Percentiles rank a stretch among this genome's conserved stretches.
Evolutionary conservation across 2,329 filamentous ascomycete species (phyloP).

Genomic region (Curvularia sp.): DNA sequence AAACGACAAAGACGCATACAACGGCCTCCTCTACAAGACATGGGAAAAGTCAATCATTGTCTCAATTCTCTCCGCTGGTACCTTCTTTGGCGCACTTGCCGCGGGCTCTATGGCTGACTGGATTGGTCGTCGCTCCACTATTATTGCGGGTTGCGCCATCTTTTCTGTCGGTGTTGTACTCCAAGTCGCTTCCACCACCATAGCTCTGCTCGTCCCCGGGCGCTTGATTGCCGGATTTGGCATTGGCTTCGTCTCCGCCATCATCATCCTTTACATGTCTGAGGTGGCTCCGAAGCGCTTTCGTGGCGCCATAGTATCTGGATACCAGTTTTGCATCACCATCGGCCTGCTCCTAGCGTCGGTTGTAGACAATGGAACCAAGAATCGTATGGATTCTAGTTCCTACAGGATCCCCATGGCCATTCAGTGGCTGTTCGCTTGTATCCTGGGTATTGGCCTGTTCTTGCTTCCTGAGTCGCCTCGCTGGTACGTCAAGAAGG

Average conservation of each 20-base stretch:
- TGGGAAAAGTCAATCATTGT: constrained; percentile 75
- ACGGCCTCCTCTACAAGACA: constrained; percentile 45
- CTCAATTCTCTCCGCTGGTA: constrained; percentile 82
- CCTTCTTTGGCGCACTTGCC: constrained; percentile 77
- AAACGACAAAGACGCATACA: constrained; percentile 50
- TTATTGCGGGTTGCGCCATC: constrained; percentile 47
- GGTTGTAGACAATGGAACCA: constrained; percentile 74
- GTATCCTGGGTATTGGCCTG: constrained; percentile 76
- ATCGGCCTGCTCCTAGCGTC: constrained; percentile 78
- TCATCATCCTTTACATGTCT: constrained; percentile 76
- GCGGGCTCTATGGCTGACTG: constrained; percentile 72
- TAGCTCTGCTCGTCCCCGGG: constrained; percentile 48
- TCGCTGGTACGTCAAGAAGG: constrained; percentile 83
- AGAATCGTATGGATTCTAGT: constrained; percentile 67
- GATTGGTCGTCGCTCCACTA: constrained; percentile 73
- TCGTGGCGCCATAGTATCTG: constrained; percentile 75
- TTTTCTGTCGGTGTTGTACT: constrained; percentile 51
- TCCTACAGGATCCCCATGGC: constrained; percentile 79
- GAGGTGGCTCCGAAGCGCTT: constrained; percentile 77
- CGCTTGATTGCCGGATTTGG: constrained; percentile 52
- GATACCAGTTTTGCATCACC: constrained; percentile 85
- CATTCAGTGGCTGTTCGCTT: constrained; percentile 80
- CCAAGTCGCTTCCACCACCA: constrained; percentile 46
- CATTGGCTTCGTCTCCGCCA: constrained; percentile 50
- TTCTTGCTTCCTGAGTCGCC: constrained; percentile 84